phyloP scores from a whole-genome alignment of 148 eudicot species.

The Cornus controversa region DNA sequence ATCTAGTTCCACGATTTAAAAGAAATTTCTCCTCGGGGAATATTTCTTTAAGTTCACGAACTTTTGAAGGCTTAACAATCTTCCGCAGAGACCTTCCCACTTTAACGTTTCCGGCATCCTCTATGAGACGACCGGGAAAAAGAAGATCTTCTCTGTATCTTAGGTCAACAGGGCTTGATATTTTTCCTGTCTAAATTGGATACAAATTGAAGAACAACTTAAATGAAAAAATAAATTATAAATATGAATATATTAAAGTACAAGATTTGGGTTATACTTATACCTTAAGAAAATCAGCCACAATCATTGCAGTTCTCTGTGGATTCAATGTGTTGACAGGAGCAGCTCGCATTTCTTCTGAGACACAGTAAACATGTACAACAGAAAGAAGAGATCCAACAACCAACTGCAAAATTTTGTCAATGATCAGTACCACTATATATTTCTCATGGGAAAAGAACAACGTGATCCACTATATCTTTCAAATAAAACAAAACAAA shows the following conservation, averaged over 20 bases:
- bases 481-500: neutral
- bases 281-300: conserved; percentile 85
- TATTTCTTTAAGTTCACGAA: conserved; percentile 59
- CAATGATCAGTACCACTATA: conserved; percentile 10
- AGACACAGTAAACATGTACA: conserved; percentile 70
- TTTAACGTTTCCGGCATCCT: conserved; percentile 84
- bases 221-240: neutral
- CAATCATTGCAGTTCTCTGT: conserved; percentile 91
- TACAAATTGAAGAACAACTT: neutral
- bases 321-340: conserved; percentile 92
- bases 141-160: conserved; percentile 86
- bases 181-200: conserved; percentile 55
- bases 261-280: conserved; percentile 23
- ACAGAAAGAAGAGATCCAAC: conserved; percentile 81
- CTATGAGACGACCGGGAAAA: conserved; percentile 76
- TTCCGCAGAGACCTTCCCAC: conserved; percentile 72
- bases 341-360: conserved; percentile 94
- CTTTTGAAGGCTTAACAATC: conserved; percentile 66
- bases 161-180: conserved; percentile 92
- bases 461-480: neutral
- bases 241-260: neutral
- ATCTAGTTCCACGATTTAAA: conserved; percentile 48
- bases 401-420: conserved; percentile 51
- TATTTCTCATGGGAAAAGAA: neutral
- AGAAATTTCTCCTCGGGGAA: conserved; percentile 86